A percentile compares a stretch with the other conserved stretches of the same genome.
Evolutionary conservation across 169 alveolate genomes (phyloP).

Genomic region (Ichthyophthirius multifiliis): DNA sequence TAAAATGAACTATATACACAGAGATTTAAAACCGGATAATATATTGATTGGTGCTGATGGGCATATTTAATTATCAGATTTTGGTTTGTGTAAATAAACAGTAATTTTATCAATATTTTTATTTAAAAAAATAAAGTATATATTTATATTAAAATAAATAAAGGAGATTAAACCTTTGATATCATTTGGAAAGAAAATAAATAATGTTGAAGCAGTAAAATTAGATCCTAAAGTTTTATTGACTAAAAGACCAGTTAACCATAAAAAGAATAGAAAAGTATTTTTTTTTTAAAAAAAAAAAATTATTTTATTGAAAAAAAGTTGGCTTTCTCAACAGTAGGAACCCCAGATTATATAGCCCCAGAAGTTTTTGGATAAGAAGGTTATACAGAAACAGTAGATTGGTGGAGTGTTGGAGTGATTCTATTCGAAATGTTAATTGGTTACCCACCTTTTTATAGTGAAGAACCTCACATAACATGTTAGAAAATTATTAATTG

Average conservation of each 20-base stretch:
- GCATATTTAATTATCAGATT: conserved; percentile 83
- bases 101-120: neutral
- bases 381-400: conserved; percentile 85
- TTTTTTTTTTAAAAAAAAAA: neutral
- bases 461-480: conserved; percentile 83
- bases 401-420: conserved; percentile 89
- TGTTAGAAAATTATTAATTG: conserved; percentile 84
- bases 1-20: conserved; percentile 72
- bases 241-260: conserved; percentile 18
- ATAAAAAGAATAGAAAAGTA: conserved; percentile 25
- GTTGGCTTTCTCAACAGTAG: conserved; percentile 86
- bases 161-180: conserved; percentile 16
- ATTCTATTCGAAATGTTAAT: conserved; percentile 86
- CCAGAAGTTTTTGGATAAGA: conserved; percentile 82
- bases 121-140: no score
- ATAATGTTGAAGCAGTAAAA: conserved; percentile 1
- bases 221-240: neutral
- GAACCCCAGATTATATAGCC: conserved; percentile 88
- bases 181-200: conserved; percentile 19
- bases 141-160: no score
- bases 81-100: conserved; percentile 80
- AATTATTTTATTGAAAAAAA: neutral
- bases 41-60: conserved; percentile 73
- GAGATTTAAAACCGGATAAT: conserved; percentile 83
- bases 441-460: conserved; percentile 88